Evolutionary conservation across 2,329 filamentous ascomycete genomes (phyloP).

Genomic region (Zymoseptoria passerinii): DNA sequence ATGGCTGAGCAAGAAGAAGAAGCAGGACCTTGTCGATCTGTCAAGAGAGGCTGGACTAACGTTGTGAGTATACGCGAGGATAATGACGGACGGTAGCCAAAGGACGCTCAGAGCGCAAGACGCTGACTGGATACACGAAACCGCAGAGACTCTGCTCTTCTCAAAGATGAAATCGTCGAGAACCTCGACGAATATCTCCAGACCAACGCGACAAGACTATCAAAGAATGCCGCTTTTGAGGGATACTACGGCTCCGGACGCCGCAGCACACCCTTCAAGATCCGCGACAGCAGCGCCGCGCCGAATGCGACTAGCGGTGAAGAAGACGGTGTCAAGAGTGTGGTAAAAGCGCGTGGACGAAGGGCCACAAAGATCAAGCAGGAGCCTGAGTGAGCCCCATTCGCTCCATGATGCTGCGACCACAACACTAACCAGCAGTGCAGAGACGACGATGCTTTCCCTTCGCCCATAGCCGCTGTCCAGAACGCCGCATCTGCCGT

Average conservation of each 20-base stretch:
- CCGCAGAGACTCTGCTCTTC: constrained; percentile 47
- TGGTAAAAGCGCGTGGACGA: constrained; percentile 21
- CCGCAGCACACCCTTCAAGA: constrained; percentile 48
- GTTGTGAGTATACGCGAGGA: constrained; percentile 15
- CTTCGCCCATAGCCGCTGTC: constrained; percentile 12
- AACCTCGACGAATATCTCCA: constrained; percentile 66
- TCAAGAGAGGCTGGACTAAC: constrained; percentile 23
- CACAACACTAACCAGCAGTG: background rate
- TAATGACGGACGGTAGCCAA: constrained; percentile 34
- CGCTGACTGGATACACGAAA: background rate
- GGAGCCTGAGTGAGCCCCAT: constrained; percentile 25
- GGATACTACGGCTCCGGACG: constrained; percentile 59
- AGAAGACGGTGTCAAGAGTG: constrained; percentile 26
- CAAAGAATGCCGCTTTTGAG: constrained; percentile 55
- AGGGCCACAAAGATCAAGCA: constrained; percentile 30
- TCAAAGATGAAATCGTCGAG: constrained; percentile 71
- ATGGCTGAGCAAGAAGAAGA: constrained; percentile 26
- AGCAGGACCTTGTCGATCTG: constrained; percentile 25
- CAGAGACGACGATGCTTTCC: constrained; percentile 16
- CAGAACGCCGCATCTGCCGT: constrained; percentile 11
- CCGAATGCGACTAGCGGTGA: constrained; percentile 16
- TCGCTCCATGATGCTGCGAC: background rate
- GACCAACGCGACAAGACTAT: constrained; percentile 58
- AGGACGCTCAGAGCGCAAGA: constrained; percentile 30
- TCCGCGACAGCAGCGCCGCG: constrained; percentile 21